These are phyloP conservation scores for Corchorus olitorius DNA, from an alignment of 345 rosid genomes.

Conservation along the genomic window DNA sequence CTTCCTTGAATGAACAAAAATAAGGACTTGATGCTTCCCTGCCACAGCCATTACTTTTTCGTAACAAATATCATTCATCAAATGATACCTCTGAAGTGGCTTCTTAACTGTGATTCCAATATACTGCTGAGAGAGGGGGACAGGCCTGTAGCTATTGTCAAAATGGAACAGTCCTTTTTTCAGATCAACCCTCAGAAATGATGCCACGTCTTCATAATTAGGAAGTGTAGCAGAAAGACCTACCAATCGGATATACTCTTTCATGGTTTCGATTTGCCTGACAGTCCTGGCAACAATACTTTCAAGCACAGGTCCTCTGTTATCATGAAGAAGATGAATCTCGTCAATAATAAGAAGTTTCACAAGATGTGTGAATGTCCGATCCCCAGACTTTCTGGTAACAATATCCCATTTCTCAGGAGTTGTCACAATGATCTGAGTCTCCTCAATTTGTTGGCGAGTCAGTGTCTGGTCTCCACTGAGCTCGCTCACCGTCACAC, in stretches of 20 bases:
- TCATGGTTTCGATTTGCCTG: constrained; percentile 89
- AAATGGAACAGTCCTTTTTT: constrained; percentile 77
- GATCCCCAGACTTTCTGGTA: constrained; percentile 97
- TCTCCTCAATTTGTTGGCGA: constrained; percentile 93
- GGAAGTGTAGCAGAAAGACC: constrained; percentile 96
- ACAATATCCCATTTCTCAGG: constrained; percentile 99
- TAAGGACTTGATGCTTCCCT: constrained; percentile 94
- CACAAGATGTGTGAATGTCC: constrained; percentile 93
- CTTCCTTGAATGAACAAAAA: constrained; percentile 96
- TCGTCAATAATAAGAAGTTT: constrained; percentile 92
- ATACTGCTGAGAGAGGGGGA: constrained; percentile 90
- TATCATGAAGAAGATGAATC: constrained; percentile 97
- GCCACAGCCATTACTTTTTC: constrained; percentile 90
- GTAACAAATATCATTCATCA: constrained; percentile 96
- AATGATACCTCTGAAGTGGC: constrained; percentile 92
- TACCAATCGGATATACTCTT: constrained; percentile 90
- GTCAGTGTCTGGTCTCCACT: constrained; percentile 95
- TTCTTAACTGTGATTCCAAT: constrained; percentile 89
- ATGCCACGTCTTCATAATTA: constrained; percentile 90
- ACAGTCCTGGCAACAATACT: constrained; percentile 97
- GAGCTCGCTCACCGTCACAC: constrained; percentile 78
- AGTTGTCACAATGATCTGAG: constrained; percentile 95
- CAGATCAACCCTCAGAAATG: constrained; percentile 78
- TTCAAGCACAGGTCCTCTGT: constrained; percentile 97
- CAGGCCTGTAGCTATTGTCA: constrained; percentile 95